Conservation (phyloP, 2,329 filamentous ascomycete genomes). For the Emergomyces africanus region DNA sequence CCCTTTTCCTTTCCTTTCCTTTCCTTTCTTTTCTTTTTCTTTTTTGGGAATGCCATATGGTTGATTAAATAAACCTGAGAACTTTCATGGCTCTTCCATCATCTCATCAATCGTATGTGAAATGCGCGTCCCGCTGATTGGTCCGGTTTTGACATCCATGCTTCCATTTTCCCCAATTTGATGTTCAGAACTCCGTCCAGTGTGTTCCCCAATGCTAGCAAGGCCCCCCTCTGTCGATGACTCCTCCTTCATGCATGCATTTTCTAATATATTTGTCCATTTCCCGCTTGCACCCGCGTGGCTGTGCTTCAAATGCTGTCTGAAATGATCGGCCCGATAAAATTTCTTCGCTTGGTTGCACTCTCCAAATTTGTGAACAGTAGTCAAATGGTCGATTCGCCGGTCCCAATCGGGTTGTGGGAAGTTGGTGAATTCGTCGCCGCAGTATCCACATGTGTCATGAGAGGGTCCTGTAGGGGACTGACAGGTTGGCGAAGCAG, state of each 20-base stretch:
- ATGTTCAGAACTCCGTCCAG: constrained; percentile 7
- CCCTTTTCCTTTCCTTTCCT: too few species aligned
- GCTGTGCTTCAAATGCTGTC: constrained; percentile 95
- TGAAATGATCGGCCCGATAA: constrained; percentile 92
- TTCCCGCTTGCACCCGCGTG: constrained; percentile 93
- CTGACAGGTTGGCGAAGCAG: constrained; percentile 37
- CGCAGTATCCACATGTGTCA: constrained; percentile 91
- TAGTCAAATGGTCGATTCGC: constrained; percentile 74
- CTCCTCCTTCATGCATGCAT: constrained; percentile 91
- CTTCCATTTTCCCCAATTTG: constrained; percentile 1
- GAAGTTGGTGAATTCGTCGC: constrained; percentile 68
- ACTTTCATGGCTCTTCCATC: constrained; percentile 12
- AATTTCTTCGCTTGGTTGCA: constrained; percentile 99
- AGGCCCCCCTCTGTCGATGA: constrained; percentile 19
- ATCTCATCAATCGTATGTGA: constrained; percentile 14
- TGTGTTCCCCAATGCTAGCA: constrained; percentile 15
- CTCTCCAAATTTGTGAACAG: constrained; percentile 91
- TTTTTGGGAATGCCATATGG: background rate
- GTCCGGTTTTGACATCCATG: background rate
- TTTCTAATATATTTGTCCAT: constrained; percentile 98
- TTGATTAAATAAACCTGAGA: background rate
- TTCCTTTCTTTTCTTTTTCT: too few species aligned
- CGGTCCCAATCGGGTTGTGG: constrained; percentile 77
- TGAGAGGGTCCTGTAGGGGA: constrained; percentile 24
- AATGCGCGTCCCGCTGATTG: constrained; percentile 4